Evolutionary conservation across 768 basidiomycete species (phyloP), one percentile per base, ranked within the genome.

Genomic region (Pulveroboletus frians): DNA sequence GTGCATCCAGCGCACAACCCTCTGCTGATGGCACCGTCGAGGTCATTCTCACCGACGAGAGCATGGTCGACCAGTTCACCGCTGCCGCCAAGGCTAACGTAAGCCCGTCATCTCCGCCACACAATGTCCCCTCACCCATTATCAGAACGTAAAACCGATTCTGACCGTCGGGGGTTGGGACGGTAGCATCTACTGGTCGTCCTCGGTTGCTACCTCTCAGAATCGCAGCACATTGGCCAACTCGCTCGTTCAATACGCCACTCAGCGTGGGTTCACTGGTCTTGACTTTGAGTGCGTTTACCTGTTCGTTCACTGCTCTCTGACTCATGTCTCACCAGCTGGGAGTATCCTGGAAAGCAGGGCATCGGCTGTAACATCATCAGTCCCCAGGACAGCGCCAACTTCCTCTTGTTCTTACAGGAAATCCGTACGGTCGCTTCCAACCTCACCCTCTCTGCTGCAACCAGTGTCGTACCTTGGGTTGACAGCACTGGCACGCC

Each of bases 261-360:
- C 67, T 5, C 59, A 68, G 21, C 80, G 83, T 56, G 57, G 73
- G 0, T 69, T 88, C 14, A 74, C 79, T 54, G 84, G 84, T n/a
- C 67, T 86, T 37, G 83, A 86, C 55, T 80, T 85, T 47, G 84
- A 85, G 83, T 83, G 60, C 35, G 81, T 70, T 5, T 9, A 27
- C 11, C 23, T 17, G 1, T 39, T 41, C 18, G 20, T 38, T 40
- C 4, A 30, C 0, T 6, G 2, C 3, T n/a, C 6, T 34, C 7
- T 21, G 42, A 13, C 48, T 57, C 17, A 59, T 15, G 20, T 1
- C 5, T 17, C 27, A 2, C n/a, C 42, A 88, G 88, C 61, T 92
- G 90, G 91, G 92, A 93, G 65, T 95, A 90, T 62, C 92, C 92
- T 32, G 79, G 74, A 34, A 69, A 69, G 10, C 71, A 70, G 39